Evolutionary conservation across 1,284 basidiomycete species (phyloP).

Genomic region (Boletus sp.): DNA sequence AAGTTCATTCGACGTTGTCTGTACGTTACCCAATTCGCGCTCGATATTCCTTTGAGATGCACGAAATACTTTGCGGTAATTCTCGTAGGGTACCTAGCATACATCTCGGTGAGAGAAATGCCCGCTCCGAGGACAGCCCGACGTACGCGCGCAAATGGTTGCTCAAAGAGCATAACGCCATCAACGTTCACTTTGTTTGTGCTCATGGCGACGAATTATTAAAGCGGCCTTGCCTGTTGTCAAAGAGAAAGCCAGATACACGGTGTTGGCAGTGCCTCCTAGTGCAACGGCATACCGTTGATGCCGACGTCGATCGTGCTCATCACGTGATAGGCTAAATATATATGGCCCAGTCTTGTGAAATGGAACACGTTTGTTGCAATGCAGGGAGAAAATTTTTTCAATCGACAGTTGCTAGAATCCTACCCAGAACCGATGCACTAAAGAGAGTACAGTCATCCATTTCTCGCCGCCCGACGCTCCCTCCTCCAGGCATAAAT

Average conservation of each 20-base stretch:
- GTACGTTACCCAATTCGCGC: slow-evolving; percentile 66
- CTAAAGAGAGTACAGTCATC: slow-evolving; percentile 13
- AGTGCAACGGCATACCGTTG: background rate
- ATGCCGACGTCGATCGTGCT: slow-evolving; percentile 22
- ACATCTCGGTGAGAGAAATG: slow-evolving; percentile 12
- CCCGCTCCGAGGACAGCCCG: slow-evolving; percentile 6
- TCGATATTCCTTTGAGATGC: slow-evolving; percentile 78
- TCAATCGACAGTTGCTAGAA: slow-evolving; percentile 5
- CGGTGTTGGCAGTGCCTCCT: background rate
- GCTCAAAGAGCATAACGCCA: slow-evolving; percentile 83
- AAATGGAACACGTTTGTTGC: slow-evolving; percentile 19
- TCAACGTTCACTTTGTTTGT: slow-evolving; percentile 62
- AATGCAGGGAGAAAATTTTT: slow-evolving; percentile 11
- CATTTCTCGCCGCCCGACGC: slow-evolving; percentile 23
- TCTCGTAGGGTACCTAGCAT: slow-evolving; percentile 79
- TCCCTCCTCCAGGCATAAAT: slow-evolving; percentile 52
- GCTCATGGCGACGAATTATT: slow-evolving; percentile 35
- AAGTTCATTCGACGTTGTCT: slow-evolving; percentile 55
- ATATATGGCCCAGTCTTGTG: background rate
- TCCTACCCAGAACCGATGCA: slow-evolving; percentile 11
- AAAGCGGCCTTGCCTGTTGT: slow-evolving; percentile 11
- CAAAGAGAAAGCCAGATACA: background rate
- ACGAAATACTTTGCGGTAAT: slow-evolving; percentile 80
- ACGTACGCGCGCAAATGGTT: slow-evolving; percentile 77
- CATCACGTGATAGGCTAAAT: slow-evolving; percentile 25